Base-by-base conservation (phyloP, 176 grass and related monocot genomes). In the Eremochloa ophiuroides region DNA sequence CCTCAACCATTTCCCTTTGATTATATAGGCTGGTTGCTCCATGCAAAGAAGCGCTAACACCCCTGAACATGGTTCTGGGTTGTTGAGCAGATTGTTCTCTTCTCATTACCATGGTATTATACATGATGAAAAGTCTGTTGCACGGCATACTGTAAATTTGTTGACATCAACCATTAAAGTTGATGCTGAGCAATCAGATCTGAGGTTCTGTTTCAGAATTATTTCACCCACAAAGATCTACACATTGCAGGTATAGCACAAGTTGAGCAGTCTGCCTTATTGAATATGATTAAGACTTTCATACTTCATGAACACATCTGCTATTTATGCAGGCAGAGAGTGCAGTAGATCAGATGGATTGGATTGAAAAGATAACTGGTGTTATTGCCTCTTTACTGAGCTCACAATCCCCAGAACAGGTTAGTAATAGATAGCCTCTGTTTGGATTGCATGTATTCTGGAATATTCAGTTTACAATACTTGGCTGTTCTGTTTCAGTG, bases 311-410 rank as follows among this genome's bases (percentile, higher is more conserved):
- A 53, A 85, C 76, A 48, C 63, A 75, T 75, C 55, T 62, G 72
- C 22, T 85, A 46, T 86, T 86, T 70, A 79, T 83, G 51, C 73
- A 97, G 95, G 95, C 95, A 74, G 96, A 99, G 84, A 99, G 93
- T 87, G 85, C 91, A 78, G 56, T 86, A 73, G 96, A 99, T 86
- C 92, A 94, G 71, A 95, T 95, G 93, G 93, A 99, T 73, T 99
- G 96, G 96, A 93, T 95, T 69, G 93, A 99, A 85, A 99, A 99
- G 84, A 99, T 99, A 77, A 99, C 96, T 82, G 93, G 91, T 78
- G 96, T 94, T 70, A 99, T 95, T 86, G 93, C 96, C 31, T 93
- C 96, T 78, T 85, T 99, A 51, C 87, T 99, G 48, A 99, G 33
- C 60, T 91, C 96, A 41, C 89, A 93, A 55, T 93, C 88, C 38